Conservation (phyloP, 2,329 filamentous ascomycete species). For the Endocalyx cinctus region DNA sequence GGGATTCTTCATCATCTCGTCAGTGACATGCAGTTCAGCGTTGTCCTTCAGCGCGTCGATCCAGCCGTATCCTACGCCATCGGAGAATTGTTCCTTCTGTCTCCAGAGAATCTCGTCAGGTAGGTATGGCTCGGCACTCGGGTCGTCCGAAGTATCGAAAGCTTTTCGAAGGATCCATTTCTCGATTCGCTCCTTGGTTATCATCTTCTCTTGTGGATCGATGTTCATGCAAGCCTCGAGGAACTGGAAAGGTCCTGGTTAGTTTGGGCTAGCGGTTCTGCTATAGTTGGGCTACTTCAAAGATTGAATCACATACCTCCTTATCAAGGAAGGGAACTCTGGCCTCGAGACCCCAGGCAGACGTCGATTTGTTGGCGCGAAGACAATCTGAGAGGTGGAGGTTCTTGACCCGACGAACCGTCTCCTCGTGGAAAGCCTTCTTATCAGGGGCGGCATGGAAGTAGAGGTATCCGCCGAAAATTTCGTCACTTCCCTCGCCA, state of each 20-base stretch:
- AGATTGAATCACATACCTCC: constrained; percentile 58
- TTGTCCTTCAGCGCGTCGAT: constrained; percentile 96
- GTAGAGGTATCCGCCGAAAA: constrained; percentile 97
- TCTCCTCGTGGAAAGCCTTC: constrained; percentile 92
- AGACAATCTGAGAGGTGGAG: constrained; percentile 94
- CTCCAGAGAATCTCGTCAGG: constrained; percentile 94
- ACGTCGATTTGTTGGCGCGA: constrained; percentile 97
- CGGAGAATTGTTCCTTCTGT: constrained; percentile 99
- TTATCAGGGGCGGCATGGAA: constrained; percentile 93
- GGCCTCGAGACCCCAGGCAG: constrained; percentile 95
- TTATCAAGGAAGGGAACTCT: constrained; percentile 98
- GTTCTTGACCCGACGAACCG: constrained; percentile 91
- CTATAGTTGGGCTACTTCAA: too few relatives aligned
- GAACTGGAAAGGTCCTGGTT: too few relatives aligned
- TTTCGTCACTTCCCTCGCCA: constrained; percentile 95
- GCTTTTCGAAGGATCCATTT: constrained; percentile 98
- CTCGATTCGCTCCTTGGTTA: constrained; percentile 82
- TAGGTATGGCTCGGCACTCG: constrained; percentile 77
- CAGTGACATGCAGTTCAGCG: constrained; percentile 82
- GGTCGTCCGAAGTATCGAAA: constrained; percentile 89
- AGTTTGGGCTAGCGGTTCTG: too few relatives aligned
- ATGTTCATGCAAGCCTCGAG: constrained; percentile 90
- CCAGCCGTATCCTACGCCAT: constrained; percentile 98
- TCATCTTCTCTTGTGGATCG: constrained; percentile 93
- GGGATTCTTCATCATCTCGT: constrained; percentile 98